phyloP scores from a whole-genome alignment of 192 early-diverging fungal species.

The Jimgerdemannia lactiflua region DNA sequence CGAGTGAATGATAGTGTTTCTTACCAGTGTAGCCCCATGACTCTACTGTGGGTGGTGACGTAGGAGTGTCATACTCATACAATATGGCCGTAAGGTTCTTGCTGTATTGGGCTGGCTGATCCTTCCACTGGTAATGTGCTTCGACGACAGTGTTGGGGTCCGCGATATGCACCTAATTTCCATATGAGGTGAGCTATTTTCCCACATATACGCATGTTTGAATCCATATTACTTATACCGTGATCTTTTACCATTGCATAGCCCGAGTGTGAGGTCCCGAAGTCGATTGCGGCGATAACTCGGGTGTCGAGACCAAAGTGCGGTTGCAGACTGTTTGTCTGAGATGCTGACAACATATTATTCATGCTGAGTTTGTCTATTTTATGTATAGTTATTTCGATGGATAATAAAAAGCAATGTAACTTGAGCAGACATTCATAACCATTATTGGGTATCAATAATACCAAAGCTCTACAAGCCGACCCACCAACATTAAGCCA shows the following conservation, averaged over 20 bases:
- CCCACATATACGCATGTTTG: background rate
- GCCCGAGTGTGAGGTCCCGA: background rate
- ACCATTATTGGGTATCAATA: no score
- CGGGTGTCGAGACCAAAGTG: background rate
- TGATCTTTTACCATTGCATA: background rate
- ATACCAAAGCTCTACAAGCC: no score
- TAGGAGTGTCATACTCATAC: background rate
- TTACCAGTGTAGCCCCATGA: background rate
- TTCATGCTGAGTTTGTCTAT: background rate
- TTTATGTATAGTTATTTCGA: no score
- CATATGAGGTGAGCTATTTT: background rate
- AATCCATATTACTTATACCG: background rate
- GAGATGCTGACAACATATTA: background rate
- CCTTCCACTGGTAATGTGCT: background rate
- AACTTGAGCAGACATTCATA: no score
- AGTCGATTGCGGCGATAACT: background rate
- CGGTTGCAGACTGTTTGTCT: background rate
- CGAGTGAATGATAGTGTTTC: background rate
- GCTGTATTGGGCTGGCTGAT: background rate
- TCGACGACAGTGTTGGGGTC: background rate
- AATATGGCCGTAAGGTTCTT: background rate
- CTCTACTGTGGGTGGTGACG: background rate
- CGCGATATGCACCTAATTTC: background rate
- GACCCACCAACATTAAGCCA: no score
- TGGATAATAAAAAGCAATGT: no score